phyloP scores from a whole-genome alignment of 805 yeast species.

The Debaryomyces tyrocola region DNA sequence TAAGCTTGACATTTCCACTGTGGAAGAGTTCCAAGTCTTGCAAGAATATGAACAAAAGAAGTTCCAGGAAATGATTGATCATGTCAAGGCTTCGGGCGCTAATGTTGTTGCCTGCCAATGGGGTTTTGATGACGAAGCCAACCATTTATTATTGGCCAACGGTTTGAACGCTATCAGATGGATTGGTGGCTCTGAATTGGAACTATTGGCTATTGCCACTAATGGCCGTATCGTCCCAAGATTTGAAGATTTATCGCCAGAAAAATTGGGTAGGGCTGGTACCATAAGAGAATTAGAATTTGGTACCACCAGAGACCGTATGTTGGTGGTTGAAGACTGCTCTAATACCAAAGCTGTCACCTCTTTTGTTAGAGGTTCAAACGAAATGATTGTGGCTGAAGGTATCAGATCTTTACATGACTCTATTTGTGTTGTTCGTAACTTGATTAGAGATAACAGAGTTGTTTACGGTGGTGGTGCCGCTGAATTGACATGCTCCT shows the following conservation, averaged over 20 bases:
- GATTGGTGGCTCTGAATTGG: conserved; percentile 98
- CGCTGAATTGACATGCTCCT: conserved; percentile 90
- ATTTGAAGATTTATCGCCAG: conserved; percentile 83
- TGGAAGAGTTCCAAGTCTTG: conserved; percentile 87
- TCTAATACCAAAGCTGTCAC: conserved; percentile 87
- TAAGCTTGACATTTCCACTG: conserved; percentile 89
- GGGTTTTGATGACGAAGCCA: conserved; percentile 99
- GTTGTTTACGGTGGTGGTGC: conserved; percentile 99
- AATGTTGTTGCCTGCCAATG: conserved; percentile 97
- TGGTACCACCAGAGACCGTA: conserved; percentile 95
- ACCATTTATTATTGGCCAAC: conserved; percentile 84
- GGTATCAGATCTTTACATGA: conserved; percentile 96
- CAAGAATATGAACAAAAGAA: conserved; percentile 91
- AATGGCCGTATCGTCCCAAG: conserved; percentile 96
- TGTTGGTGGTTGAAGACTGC: conserved; percentile 91
- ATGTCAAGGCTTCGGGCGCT: conserved; percentile 88
- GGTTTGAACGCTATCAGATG: conserved; percentile 95
- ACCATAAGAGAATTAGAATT: conserved; percentile 83
- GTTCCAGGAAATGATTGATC: conserved; percentile 85
- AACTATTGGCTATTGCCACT: conserved; percentile 94
- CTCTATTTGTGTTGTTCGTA: conserved; percentile 95
- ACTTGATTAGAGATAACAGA: conserved; percentile 85
- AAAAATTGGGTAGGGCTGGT: conserved; percentile 88
- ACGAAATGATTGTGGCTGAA: conserved; percentile 97
- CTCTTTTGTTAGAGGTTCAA: conserved; percentile 91